phyloP scores from a whole-genome alignment of 768 basidiomycete genomes.

The Termitomyces sp. region DNA sequence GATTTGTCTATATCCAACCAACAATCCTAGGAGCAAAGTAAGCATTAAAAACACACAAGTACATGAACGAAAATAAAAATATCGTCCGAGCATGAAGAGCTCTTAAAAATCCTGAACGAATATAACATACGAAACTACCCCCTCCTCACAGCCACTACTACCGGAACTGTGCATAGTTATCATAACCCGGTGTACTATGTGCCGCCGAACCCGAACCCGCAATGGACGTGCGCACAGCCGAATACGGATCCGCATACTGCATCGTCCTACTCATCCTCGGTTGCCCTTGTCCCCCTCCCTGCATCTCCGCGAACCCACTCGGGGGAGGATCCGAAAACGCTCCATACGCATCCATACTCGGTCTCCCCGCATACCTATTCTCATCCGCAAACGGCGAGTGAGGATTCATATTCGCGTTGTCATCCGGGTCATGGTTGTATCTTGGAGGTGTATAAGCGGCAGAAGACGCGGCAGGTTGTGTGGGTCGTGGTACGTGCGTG shows the following conservation, averaged over 20 bases:
- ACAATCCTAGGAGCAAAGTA: no score
- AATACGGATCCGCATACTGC: slow-evolving; percentile 91
- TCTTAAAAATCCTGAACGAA: not conserved
- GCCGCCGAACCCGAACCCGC: slow-evolving; percentile 26
- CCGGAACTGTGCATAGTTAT: slow-evolving; percentile 50
- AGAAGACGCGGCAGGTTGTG: slow-evolving; percentile 8
- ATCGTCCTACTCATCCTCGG: slow-evolving; percentile 82
- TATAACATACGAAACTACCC: not conserved
- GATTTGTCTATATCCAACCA: not conserved
- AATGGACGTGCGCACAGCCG: slow-evolving; percentile 68
- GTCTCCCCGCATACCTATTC: slow-evolving; percentile 43
- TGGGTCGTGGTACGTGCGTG: slow-evolving; percentile 41
- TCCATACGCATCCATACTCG: slow-evolving; percentile 85
- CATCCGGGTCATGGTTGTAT: slow-evolving; percentile 1
- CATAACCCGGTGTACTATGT: slow-evolving; percentile 42
- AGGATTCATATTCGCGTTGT: not conserved
- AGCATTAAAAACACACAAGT: not conserved
- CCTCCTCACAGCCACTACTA: slow-evolving; percentile 17
- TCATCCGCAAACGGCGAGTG: slow-evolving; percentile 50
- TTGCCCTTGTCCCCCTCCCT: slow-evolving; percentile 35
- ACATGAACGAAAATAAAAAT: not conserved
- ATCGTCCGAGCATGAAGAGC: not conserved
- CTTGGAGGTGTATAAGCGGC: slow-evolving; percentile 18
- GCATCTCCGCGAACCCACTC: slow-evolving; percentile 48
- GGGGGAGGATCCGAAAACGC: slow-evolving; percentile 89